Percentiles rank a stretch among this genome's conserved stretches.
phyloP scores from a whole-genome alignment of 257 asterid species.

The Paraleonurus japonicus region DNA sequence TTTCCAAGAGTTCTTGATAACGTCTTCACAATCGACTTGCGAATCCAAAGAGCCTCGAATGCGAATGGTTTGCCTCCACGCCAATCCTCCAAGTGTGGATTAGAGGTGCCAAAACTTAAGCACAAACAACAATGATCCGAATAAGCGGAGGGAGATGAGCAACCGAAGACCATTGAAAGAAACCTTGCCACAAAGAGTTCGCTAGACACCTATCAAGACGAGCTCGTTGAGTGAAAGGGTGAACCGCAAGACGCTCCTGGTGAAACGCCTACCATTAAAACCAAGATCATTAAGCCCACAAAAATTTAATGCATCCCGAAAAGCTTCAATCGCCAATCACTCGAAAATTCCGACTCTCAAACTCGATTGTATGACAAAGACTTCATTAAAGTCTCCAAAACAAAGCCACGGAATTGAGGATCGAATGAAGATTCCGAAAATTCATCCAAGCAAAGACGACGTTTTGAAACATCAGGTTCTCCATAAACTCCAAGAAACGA shows the following conservation, averaged over 20 bases:
- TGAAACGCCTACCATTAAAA: background rate
- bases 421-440: background rate
- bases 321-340: background rate
- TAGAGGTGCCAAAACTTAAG: no score
- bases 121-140: background rate
- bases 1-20: background rate
- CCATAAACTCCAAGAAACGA: background rate
- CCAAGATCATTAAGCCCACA: background rate
- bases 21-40: background rate
- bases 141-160: background rate
- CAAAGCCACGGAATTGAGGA: no score
- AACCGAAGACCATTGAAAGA: background rate
- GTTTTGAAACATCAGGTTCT: background rate
- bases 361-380: background rate
- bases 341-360: background rate
- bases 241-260: background rate
- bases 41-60: background rate
- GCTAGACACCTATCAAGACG: background rate
- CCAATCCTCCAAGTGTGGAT: background rate
- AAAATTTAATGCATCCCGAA: background rate
- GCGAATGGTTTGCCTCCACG: background rate
- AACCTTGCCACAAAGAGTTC: background rate
- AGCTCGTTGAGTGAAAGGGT: background rate
- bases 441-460: background rate
- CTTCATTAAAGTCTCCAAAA: no score